Conservation (phyloP, 129 eudicot genomes). For the Tanacetum coccineum region DNA sequence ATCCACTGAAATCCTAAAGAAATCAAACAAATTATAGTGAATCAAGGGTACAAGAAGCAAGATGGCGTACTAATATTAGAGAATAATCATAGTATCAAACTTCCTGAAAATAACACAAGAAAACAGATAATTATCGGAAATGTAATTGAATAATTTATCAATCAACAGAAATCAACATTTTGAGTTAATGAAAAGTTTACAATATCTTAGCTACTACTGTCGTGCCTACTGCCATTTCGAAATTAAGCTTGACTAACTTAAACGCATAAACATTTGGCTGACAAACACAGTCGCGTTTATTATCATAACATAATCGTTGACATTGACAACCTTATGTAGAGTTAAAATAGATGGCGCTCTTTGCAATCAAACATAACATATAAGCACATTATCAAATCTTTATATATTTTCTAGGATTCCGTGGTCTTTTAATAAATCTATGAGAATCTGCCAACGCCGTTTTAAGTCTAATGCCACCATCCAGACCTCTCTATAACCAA, state of each 20-base stretch:
- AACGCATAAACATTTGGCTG: constrained; percentile 4
- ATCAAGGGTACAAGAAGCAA: constrained; percentile 4
- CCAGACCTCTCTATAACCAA: not conserved
- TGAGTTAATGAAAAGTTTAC: not conserved
- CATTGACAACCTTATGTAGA: constrained; percentile 12
- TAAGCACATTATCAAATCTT: not conserved
- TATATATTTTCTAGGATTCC: not conserved
- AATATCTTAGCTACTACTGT: constrained; percentile 15
- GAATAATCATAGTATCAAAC: not conserved
- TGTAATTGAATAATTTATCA: not conserved
- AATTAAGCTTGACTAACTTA: constrained; percentile 8
- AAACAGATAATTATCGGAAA: constrained; percentile 14
- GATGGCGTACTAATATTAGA: not conserved
- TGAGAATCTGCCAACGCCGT: not conserved
- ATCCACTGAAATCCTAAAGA: constrained; percentile 16
- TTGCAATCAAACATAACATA: constrained; percentile 2
- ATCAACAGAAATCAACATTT: not conserved
- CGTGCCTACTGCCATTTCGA: not conserved
- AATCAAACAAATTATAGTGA: constrained; percentile 15
- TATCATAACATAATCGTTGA: not conserved
- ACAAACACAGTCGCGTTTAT: not conserved
- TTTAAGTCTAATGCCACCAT: not conserved
- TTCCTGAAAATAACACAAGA: constrained; percentile 12
- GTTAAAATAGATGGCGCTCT: constrained; percentile 2
- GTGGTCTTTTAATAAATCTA: not conserved